Conservation (phyloP, 805 yeast species). For the Wickerhamomyces tratensis region DNA sequence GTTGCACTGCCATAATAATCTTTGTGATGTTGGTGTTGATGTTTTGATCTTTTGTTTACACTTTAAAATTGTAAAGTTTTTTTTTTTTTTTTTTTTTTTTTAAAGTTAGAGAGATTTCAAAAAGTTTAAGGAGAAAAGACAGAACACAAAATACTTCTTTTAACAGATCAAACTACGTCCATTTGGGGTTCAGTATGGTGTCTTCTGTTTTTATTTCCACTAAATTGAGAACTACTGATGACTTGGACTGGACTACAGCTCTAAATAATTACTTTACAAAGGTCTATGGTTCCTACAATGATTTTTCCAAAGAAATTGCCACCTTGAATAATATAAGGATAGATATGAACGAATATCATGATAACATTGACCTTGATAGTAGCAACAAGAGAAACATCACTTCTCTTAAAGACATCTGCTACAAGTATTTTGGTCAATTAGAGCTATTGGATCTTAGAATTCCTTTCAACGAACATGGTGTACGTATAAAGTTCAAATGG, state of each 20-base stretch:
- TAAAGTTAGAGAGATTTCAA: too few relatives aligned
- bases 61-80: too few relatives aligned
- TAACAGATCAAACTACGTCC: too few relatives aligned
- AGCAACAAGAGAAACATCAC: constrained; percentile 17
- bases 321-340: constrained; percentile 49
- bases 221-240: constrained; percentile 35
- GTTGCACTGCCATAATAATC: too few relatives aligned
- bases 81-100: too few relatives aligned
- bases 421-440: constrained; percentile 69
- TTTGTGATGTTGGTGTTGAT: too few relatives aligned
- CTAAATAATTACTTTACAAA: constrained; percentile 46
- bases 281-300: constrained; percentile 53
- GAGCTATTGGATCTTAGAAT: constrained; percentile 72
- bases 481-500: constrained; percentile 68
- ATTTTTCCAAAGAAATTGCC: constrained; percentile 45
- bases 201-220: constrained; percentile 11
- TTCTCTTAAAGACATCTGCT: constrained; percentile 44
- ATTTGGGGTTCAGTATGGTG: too few relatives aligned
- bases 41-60: too few relatives aligned
- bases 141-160: too few relatives aligned
- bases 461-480: constrained; percentile 50
- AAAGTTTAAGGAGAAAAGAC: too few relatives aligned
- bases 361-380: neutral
- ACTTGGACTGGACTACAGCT: constrained; percentile 57
- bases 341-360: constrained; percentile 19